Base-by-base conservation (phyloP, 371 early-diverging fungal species). In the Mucor saturninus region DNA sequence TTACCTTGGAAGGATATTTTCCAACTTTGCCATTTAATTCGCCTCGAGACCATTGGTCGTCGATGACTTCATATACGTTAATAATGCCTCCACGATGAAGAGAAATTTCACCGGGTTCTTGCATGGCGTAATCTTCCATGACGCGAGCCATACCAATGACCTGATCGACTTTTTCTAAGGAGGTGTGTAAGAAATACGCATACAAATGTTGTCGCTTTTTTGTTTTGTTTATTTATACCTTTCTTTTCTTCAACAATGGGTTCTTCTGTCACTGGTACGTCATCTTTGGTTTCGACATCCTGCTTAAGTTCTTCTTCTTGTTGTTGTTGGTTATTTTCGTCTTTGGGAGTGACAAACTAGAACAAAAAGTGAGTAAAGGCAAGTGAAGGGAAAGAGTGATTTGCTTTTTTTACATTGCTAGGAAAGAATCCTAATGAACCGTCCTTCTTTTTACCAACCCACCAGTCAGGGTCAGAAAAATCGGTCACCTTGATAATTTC, bases 1-100 rank as follows among this genome's bases (percentile, higher is more conserved):
- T 61, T 81, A 87, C 83, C 74, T 85, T 83, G 42, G 83, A 82
- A 13, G 92, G 93, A 71, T 91, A 88, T 42, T 75, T 71, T 38
- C 93, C 93, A 14, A 78, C 67, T 51, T 80, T 83, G 52, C 91
- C 91, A 65, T 90, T 86, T 59, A 84, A 65, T 64, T 86, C 89
- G 46, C 91, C 93, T 54, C 79, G 73, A 71, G 83, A 81, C 88
- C 91, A 92, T 45, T 87, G 89, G 51, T 85, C 83, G 50, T 88
- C 85, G 45, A 76, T 73, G 52, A 84, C 76, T 66, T 88, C 86
- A 46, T 86, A 71, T 7, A 92, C 71, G 39, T 86, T 87, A 11
- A 92, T 77, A 50, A 89, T 81, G 32, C 85, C 89, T 38, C 92
- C 93, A 21, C 72, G 73, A 39, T 81, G 82, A 50, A 93, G 69